Evolutionary conservation across 306 rosid genomes (phyloP), one percentile per base, ranked within the genome.

Genomic region (Datisca glomerata): DNA sequence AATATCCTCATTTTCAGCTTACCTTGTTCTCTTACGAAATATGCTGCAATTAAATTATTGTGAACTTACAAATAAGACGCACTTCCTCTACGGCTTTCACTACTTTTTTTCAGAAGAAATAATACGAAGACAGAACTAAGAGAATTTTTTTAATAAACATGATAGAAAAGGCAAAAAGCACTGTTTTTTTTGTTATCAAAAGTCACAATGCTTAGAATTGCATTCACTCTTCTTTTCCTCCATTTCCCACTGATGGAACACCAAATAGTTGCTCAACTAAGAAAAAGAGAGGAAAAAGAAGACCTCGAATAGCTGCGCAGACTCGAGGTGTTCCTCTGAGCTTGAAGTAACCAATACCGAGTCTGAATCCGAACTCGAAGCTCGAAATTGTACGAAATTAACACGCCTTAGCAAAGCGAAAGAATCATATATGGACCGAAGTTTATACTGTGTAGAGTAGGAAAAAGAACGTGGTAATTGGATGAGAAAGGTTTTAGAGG

Each of bases 221-320:
- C 36, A 31, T 31, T 31, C 36, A 31, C 36, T 14, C 13, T 31
- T 31, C 36, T 31, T 5, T 31, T 34, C 20, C 31, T n/a, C 13
- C 14, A 22, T 4, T 17, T 49, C 34, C 21, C 19, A 12, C 12
- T 11, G n/a, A 49, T 18, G 5, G 8, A 34, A 15, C 49, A 27
- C 20, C 20, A 8, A 8, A 21, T 18, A 27, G 14, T 24, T n/a
- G 32, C 7, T 32, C 18, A 39, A 16, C 12, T 34, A 21, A 29
- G 4, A 21, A 45, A 28, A 31, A 31, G 17, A 37, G 18, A 12
- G 7, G 12, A 2, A 45, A 21, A 39, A 29, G 8, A 24, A 6
- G 70, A 86, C 96, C 96, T 86, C 68, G 50, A 86, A 81, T 34
- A 78, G 66, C 72, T 68, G 76, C 66, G 62, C 34, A n/a, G 92